A percentile compares a stretch with the other conserved stretches of the same genome.
Evolutionary conservation across 2,329 filamentous ascomycete species (phyloP).

Genomic region (Escovopsis sp.): DNA sequence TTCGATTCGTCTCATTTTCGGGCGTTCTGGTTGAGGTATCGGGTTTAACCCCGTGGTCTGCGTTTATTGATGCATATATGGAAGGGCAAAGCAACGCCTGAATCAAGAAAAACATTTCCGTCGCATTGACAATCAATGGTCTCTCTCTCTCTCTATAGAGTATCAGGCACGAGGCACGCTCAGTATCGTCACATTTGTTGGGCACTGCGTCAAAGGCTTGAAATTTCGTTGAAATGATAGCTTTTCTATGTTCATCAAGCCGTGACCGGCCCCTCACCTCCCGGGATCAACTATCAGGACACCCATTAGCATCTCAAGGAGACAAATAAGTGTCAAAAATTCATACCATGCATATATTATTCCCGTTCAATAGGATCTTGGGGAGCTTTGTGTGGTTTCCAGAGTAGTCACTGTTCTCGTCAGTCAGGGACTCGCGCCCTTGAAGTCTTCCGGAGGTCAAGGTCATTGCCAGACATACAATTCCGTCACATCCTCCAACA

Average conservation of each 20-base stretch:
- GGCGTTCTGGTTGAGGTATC: constrained; percentile 10
- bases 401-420: constrained; percentile 62
- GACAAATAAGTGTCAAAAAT: neutral
- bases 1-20: constrained; percentile 4
- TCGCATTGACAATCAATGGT: too few species aligned
- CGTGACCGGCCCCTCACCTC: constrained; percentile 52
- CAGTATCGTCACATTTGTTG: too few species aligned
- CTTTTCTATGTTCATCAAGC: constrained; percentile 5
- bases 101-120: too few species aligned
- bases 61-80: neutral
- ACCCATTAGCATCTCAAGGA: constrained; percentile 3
- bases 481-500: constrained; percentile 91
- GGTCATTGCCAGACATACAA: constrained; percentile 44
- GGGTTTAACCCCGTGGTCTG: neutral
- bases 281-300: constrained; percentile 53
- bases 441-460: too few species aligned
- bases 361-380: constrained; percentile 92
- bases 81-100: too few species aligned
- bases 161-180: too few species aligned
- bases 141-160: too few species aligned
- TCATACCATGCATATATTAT: constrained; percentile 97
- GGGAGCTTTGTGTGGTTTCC: constrained; percentile 77
- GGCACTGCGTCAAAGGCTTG: too few species aligned
- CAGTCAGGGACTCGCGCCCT: neutral
- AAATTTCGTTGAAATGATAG: too few species aligned